Percentiles rank a stretch among this genome's conserved stretches.
Evolutionary conservation across 306 rosid genomes (phyloP).

Genomic region (Rubus idaeus): DNA sequence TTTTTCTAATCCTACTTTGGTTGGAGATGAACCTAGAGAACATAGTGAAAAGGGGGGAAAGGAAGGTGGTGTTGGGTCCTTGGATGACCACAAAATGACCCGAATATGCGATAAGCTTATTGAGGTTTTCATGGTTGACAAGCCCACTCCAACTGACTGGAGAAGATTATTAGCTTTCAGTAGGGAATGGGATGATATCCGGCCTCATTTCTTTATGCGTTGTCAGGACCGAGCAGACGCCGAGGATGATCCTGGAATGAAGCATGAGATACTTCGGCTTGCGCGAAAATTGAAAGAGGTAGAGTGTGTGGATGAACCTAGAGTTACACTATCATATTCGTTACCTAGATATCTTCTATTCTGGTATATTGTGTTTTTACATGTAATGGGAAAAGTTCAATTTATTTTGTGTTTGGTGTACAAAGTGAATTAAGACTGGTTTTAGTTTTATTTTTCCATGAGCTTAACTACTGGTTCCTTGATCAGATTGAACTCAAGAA

Average conservation of each 20-base stretch:
- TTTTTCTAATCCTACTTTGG: too few relatives aligned
- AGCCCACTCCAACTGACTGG: slow-evolving; percentile 84
- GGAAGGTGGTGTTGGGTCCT: slow-evolving; percentile 24
- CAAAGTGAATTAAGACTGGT: background rate
- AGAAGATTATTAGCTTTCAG: slow-evolving; percentile 80
- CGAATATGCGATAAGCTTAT: slow-evolving; percentile 76
- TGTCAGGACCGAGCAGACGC: too few relatives aligned
- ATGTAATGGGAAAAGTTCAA: background rate
- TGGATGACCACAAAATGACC: slow-evolving; percentile 53
- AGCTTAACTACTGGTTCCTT: background rate
- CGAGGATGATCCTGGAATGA: too few relatives aligned
- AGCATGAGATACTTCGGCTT: slow-evolving; percentile 48
- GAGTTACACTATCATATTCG: background rate
- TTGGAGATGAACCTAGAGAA: slow-evolving; percentile 10
- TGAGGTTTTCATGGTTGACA: slow-evolving; percentile 86
- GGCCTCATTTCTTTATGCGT: slow-evolving; percentile 67
- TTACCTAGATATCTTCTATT: background rate
- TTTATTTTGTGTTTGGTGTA: background rate
- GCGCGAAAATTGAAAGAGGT: slow-evolving; percentile 87
- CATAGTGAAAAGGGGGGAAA: slow-evolving; percentile 27
- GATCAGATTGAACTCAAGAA: background rate
- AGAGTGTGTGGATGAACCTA: background rate
- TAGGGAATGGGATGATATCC: slow-evolving; percentile 64
- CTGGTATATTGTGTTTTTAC: background rate
- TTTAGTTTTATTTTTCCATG: background rate